Base-by-base conservation (phyloP, 192 early-diverging fungal genomes). In the Gryganskiella cystojenkinii region DNA sequence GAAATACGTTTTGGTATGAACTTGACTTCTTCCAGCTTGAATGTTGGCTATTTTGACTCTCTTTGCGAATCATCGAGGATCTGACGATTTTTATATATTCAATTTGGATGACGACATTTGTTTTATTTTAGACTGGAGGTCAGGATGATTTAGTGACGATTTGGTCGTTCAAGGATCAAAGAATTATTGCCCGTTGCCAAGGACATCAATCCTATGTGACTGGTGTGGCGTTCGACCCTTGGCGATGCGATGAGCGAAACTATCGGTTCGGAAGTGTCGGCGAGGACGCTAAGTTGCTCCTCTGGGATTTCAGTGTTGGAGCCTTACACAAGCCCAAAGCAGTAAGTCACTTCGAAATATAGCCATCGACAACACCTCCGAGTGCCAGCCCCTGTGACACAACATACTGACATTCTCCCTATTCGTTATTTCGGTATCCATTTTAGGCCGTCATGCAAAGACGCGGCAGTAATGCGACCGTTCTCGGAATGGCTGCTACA, bases 61-160 rank as follows among this genome's bases (percentile, higher is more conserved):
- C 17, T 31, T 33, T 31, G 14, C 15, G n/a, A 7, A 54, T 7
- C 33, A 54, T n/a, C 15, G 0, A 19, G 52, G 33, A 54, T 31
- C n/a, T 30, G 43, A 9, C 27, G 3, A 27, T 22, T 34, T 61
- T 50, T 15, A 35, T 40, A 40, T 40, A 40, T 40, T 24, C 28
- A 19, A n/a, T 43, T 64, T 64, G n/a, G 24, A 49, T 62, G 3
- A 17, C n/a, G n/a, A n/a, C n/a, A n/a, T n/a, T n/a, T n/a, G n/a
- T n/a, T n/a, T n/a, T n/a, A n/a, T 8, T 11, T 43, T 67, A 86
- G 72, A 89, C 92, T 3, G 95, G 97, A 25, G 95, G 95, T 11
- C 94, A 99, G 66, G 96, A 99, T 80, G 95, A 99, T 70, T 67
- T 97, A 14, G 82, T 99, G 13, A 93, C 92, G 1, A 87, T 99